These are phyloP conservation scores for Sporothrix protearum DNA, from an alignment of 2,329 filamentous ascomycete species.

Conservation along the genomic window DNA sequence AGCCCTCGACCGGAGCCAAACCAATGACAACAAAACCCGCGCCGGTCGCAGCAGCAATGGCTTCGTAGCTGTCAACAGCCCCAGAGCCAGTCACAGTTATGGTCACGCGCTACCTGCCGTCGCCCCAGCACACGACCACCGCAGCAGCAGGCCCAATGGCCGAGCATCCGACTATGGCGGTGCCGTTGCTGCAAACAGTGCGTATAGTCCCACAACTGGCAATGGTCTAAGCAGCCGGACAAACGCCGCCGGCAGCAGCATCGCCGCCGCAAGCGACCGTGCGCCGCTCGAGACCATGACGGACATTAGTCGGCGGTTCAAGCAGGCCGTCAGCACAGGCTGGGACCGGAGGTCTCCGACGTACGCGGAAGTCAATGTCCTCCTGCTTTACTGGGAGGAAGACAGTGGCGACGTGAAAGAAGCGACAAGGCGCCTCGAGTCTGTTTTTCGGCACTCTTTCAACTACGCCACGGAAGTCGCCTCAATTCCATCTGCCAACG, in stretches of 20 bases:
- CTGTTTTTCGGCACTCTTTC: constrained; percentile 24
- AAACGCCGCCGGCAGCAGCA: neutral
- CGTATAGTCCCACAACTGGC: neutral
- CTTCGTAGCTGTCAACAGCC: neutral
- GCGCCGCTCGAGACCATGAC: constrained; percentile 22
- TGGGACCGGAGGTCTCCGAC: constrained; percentile 26
- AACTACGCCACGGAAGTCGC: constrained; percentile 21
- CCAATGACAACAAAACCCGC: neutral
- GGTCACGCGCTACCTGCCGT: neutral
- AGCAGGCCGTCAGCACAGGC: constrained; percentile 23
- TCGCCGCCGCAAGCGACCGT: neutral
- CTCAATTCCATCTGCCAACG: constrained; percentile 18
- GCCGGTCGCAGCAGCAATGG: neutral
- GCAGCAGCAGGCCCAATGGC: neutral
- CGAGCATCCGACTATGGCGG: neutral
- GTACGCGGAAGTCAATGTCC: constrained; percentile 23
- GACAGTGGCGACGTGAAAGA: constrained; percentile 19
- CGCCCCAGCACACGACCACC: neutral
- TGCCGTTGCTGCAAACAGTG: neutral
- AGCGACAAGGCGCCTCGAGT: constrained; percentile 16
- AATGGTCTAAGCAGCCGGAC: neutral
- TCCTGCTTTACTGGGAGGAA: constrained; percentile 27
- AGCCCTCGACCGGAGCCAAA: neutral
- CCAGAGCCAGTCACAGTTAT: neutral
- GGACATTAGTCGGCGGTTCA: constrained; percentile 26